These are phyloP conservation scores for Nothopassalora personata DNA, from an alignment of 2,329 filamentous ascomycete genomes.

Conservation along the genomic window DNA sequence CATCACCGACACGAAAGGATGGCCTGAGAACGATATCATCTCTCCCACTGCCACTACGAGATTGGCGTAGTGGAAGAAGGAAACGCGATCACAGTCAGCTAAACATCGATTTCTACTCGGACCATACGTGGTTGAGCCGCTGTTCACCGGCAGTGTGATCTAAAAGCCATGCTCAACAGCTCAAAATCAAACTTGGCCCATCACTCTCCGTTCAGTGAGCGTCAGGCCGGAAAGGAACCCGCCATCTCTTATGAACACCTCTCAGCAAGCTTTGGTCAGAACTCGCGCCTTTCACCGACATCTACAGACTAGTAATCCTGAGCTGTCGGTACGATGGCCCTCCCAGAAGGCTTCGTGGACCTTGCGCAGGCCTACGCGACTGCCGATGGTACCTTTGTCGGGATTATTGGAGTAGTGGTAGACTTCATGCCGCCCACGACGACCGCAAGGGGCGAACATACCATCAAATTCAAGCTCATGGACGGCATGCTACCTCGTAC, in stretches of 20 bases:
- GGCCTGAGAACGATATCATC: too few relatives aligned
- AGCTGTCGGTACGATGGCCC: slow-evolving; percentile 8
- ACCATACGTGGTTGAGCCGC: too few relatives aligned
- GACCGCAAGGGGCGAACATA: slow-evolving; percentile 41
- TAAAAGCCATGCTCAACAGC: too few relatives aligned
- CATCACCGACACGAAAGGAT: too few relatives aligned
- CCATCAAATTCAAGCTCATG: slow-evolving; percentile 36
- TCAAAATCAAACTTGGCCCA: too few relatives aligned
- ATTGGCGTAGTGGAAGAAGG: too few relatives aligned
- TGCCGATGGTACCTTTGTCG: slow-evolving; percentile 38
- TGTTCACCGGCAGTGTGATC: too few relatives aligned
- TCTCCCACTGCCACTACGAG: neutral
- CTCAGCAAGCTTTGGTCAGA: too few relatives aligned
- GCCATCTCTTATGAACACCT: too few relatives aligned
- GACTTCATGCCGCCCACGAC: slow-evolving; percentile 54
- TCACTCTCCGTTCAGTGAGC: too few relatives aligned
- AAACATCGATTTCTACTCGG: neutral
- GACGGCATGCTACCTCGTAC: slow-evolving; percentile 28
- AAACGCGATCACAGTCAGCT: neutral
- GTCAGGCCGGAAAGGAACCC: too few relatives aligned
- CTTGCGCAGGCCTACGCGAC: slow-evolving; percentile 19
- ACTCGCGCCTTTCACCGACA: too few relatives aligned
- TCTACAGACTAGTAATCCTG: neutral
- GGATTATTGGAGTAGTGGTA: slow-evolving; percentile 65
- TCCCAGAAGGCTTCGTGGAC: slow-evolving; percentile 25